These are phyloP conservation scores for Mortierella sp. DNA, from an alignment of 371 early-diverging fungal species.

Conservation along the genomic window DNA sequence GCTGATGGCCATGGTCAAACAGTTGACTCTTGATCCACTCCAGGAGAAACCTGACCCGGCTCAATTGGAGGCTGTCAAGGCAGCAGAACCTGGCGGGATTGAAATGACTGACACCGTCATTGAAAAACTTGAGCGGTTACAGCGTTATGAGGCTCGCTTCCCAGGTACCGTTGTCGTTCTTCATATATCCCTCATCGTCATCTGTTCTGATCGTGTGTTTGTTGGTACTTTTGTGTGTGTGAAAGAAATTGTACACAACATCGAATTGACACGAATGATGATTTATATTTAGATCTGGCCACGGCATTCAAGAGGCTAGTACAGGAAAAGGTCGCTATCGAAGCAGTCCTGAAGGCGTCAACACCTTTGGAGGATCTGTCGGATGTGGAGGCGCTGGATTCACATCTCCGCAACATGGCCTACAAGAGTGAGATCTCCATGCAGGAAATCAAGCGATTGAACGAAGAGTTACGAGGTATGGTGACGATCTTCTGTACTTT, in stretches of 20 bases:
- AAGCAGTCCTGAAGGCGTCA: constrained; percentile 49
- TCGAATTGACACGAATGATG: neutral
- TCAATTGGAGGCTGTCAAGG: constrained; percentile 43
- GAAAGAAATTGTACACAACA: neutral
- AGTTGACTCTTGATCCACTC: constrained; percentile 43
- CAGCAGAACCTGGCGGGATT: constrained; percentile 39
- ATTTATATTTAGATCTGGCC: constrained; percentile 33
- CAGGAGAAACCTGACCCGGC: constrained; percentile 52
- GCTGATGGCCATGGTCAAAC: constrained; percentile 30
- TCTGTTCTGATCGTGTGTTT: neutral
- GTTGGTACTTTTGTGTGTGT: neutral
- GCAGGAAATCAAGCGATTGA: constrained; percentile 53
- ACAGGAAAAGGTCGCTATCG: constrained; percentile 48
- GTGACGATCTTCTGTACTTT: neutral
- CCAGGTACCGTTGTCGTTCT: constrained; percentile 37
- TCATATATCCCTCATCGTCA: neutral
- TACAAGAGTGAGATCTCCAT: constrained; percentile 54
- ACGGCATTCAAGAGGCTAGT: constrained; percentile 50
- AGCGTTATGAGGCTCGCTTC: constrained; percentile 58
- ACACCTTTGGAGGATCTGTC: constrained; percentile 52
- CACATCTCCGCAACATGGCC: constrained; percentile 51
- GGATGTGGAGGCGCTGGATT: constrained; percentile 51
- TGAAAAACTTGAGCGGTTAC: constrained; percentile 52
- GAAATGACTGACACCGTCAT: constrained; percentile 48
- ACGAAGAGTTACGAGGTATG: constrained; percentile 44